Evolutionary conservation across 1,139 yeast species (phyloP), one percentile per base, ranked within the genome.

Genomic region (Candida tetrigidarum): DNA sequence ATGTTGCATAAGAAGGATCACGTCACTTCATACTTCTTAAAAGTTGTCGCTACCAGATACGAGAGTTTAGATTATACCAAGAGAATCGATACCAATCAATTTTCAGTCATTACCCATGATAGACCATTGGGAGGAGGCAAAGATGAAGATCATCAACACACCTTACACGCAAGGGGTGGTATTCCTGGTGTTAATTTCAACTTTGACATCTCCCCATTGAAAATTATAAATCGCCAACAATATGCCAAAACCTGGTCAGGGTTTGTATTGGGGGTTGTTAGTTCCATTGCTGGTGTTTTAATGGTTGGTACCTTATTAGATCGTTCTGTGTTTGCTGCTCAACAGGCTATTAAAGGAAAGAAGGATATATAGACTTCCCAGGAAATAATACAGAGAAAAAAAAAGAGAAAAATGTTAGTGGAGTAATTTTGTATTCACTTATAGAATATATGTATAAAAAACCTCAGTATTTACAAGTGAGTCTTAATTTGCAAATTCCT

Each of bases 181-280:
- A 74, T 86, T 23, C 97, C 99, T 0, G 97, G 98, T 3, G 80
- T 91, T 5, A 89, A 83, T 63, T 82, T 93, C 69, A 75, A 84
- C 57, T 92, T 92, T 66, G 99, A 93, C 57, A 91, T 93, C 60
- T 86, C 96, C 43, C 97, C 99, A 7, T 74, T 93, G 71, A 91
- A 92, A 63, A 92, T 93, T 42, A 88, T 92, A 57, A 91, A 92
- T 66, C 77, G 81, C 44, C 96, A 93, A 63, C 84, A 82, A 52
- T 86, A 84, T 54, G 80, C 83, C 32, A 86, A 84, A 63, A 77
- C 95, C 1, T 86, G 96, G 83, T 87, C 96, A 22, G 89, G 93
- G 3, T 92, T 93, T 60, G 63, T 92, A 33, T 75, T 93, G 53
- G 92, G 96, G 32, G 89, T 89, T 38, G 80, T 93, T 54, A 86